Evolutionary conservation across 192 early-diverging fungal genomes (phyloP).

Genomic region (Funneliformis geosporum): DNA sequence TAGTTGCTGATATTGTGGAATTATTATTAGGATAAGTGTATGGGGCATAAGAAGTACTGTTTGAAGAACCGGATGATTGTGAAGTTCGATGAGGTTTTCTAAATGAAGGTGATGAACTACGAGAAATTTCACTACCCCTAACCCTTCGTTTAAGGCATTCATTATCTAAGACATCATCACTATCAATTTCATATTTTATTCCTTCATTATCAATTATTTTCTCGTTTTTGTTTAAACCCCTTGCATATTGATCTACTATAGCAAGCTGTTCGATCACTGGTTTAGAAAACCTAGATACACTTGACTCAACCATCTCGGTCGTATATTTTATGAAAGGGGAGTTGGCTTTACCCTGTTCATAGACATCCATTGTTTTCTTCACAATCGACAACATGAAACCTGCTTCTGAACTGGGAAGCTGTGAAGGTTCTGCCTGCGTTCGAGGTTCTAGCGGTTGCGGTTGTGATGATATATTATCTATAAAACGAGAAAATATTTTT

Average conservation of each 20-base stretch:
- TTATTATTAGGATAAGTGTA: slow-evolving; percentile 25
- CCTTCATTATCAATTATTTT: background rate
- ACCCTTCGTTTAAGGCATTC: slow-evolving; percentile 2
- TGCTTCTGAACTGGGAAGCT: background rate
- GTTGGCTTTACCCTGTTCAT: slow-evolving; percentile 18
- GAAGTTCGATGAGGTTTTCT: slow-evolving; percentile 22
- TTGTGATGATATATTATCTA: slow-evolving; percentile 2
- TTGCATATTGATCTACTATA: slow-evolving; percentile 2
- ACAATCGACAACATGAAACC: background rate
- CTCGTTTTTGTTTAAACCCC: background rate
- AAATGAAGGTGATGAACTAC: background rate
- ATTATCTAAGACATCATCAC: background rate
- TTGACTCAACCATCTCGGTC: background rate
- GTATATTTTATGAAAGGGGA: slow-evolving; percentile 14
- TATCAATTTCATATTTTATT: background rate
- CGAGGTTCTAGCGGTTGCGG: background rate
- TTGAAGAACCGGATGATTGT: slow-evolving; percentile 26
- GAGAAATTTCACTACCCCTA: background rate
- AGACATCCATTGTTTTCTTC: background rate
- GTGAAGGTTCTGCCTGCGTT: background rate
- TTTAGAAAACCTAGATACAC: background rate
- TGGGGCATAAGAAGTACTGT: background rate
- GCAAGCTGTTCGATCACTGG: background rate
- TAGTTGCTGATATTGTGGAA: slow-evolving; percentile 10
- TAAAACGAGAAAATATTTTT: background rate